These are phyloP conservation scores for Vachellia pachyceras DNA, from an alignment of 306 rosid species.

Conservation along the genomic window DNA sequence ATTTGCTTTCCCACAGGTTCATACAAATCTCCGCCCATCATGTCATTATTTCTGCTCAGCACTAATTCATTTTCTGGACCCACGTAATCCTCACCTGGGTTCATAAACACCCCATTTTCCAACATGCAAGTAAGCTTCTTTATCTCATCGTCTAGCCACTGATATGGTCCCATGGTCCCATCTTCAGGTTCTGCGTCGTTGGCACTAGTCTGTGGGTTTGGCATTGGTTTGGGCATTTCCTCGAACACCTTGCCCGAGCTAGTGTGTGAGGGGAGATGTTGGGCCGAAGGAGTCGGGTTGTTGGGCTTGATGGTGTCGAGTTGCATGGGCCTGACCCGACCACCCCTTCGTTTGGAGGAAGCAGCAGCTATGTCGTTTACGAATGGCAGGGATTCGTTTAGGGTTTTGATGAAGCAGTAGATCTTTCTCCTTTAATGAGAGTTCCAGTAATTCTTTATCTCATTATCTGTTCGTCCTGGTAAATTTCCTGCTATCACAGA, in stretches of 20 bases:
- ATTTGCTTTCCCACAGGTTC: constrained; percentile 33
- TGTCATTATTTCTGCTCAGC: neutral
- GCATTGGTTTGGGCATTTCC: constrained; percentile 14
- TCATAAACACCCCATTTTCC: constrained; percentile 33
- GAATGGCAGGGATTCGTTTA: constrained; percentile 36
- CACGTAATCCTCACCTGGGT: constrained; percentile 28
- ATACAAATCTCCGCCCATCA: constrained; percentile 4
- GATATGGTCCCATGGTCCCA: constrained; percentile 50
- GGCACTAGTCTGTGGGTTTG: neutral
- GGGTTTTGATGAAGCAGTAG: constrained; percentile 60
- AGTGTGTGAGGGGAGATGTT: neutral
- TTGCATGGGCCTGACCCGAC: constrained; percentile 30
- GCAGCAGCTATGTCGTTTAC: constrained; percentile 36
- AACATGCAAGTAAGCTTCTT: constrained; percentile 42
- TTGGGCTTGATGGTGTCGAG: constrained; percentile 23
- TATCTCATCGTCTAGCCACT: constrained; percentile 54
- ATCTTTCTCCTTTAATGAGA: constrained; percentile 76
- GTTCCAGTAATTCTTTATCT: constrained; percentile 91
- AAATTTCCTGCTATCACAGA: constrained; percentile 77
- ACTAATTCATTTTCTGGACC: constrained; percentile 19
- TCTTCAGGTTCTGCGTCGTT: constrained; percentile 10
- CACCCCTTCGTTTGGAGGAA: constrained; percentile 38
- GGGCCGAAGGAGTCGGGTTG: constrained; percentile 27
- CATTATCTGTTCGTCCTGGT: constrained; percentile 86
- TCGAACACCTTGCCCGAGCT: constrained; percentile 1